Evolutionary conservation across 2,329 filamentous ascomycete species (phyloP), one percentile per base, ranked within the genome.

Genomic region (Geoglossum cookeanum): DNA sequence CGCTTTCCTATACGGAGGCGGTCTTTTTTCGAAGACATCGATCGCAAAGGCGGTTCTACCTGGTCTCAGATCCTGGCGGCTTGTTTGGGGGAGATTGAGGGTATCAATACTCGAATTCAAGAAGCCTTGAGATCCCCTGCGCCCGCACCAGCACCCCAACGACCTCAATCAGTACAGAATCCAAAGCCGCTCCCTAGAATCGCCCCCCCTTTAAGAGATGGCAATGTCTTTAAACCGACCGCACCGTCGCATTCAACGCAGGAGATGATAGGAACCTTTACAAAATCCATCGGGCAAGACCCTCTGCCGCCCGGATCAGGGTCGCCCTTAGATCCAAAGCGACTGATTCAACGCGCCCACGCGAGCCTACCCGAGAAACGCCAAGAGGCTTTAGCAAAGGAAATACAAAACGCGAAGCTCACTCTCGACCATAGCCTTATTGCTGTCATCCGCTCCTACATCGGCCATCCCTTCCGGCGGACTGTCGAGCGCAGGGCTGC

Each of bases 21-120:
- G 68, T 79, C 81, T 22, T 87, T 97, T 57, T 96, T 87, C 69
- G 80, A 83, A 58, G 91, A 97, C 63, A 86, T 95, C 60, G 87
- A 94, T 63, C 84, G 89, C 59, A 80, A 80, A 57, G 85, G 84
- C 49, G 87, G 85, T 0, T 78, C 87, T 0, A 83, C 86, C 62
- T 95, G 88, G 87, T 80, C 81, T 7, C 88, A 95, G 64, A 77
- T 94, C 53, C 81, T 83, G 60, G 72, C 74, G 17, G 72, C 83
- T 5, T 90, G 87, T 64, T 75, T 91, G 17, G 77, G 79, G 11
- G 76, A 85, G 17, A 75, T 96, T 55, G 79, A 80, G 61, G 74
- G 74, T 9, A 78, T 96, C 55, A 79, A 81, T 58, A 70, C 70
- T 6, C 81, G 87, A 51, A 81, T 95, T 54, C 64, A 68, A 1